phyloP scores from a whole-genome alignment of 495 filamentous ascomycete species.

The Neurospora sp. region DNA sequence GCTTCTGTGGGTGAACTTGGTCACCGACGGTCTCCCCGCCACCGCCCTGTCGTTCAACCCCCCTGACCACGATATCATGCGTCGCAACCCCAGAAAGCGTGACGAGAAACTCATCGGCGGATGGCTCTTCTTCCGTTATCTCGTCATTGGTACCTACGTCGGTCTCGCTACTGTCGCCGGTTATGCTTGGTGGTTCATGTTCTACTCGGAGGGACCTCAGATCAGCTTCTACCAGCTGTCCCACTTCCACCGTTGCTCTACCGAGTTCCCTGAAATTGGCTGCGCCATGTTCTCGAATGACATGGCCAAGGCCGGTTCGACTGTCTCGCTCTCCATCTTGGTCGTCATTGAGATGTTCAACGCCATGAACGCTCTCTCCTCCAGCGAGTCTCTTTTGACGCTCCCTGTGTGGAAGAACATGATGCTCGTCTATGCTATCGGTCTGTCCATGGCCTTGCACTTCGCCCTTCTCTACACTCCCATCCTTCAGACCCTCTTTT shows the following conservation, averaged over 20 bases:
- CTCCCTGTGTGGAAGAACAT: conserved; percentile 94
- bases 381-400: conserved; percentile 87
- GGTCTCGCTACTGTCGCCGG: conserved; percentile 92
- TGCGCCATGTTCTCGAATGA: conserved; percentile 91
- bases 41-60: conserved; percentile 98
- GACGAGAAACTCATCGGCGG: conserved; percentile 86
- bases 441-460: conserved; percentile 90
- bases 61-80: conserved; percentile 95
- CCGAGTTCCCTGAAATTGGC: conserved; percentile 81
- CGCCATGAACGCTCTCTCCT: conserved; percentile 96
- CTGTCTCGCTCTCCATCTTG: conserved; percentile 78
- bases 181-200: conserved; percentile 99
- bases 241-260: conserved; percentile 87
- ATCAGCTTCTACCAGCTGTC: conserved; percentile 88
- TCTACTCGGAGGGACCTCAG: conserved; percentile 80
- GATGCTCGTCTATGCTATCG: conserved; percentile 91
- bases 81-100: conserved; percentile 75
- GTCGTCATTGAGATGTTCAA: conserved; percentile 99
- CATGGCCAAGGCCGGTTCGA: conserved; percentile 87
- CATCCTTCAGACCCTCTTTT: conserved; percentile 79
- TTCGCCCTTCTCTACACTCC: conserved; percentile 91
- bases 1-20: conserved; percentile 97
- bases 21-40: conserved; percentile 94
- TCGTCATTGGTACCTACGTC: conserved; percentile 93
- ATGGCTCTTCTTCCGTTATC: conserved; percentile 96